phyloP scores from a whole-genome alignment of 306 rosid species.

The Vigna reflexopilosa region DNA sequence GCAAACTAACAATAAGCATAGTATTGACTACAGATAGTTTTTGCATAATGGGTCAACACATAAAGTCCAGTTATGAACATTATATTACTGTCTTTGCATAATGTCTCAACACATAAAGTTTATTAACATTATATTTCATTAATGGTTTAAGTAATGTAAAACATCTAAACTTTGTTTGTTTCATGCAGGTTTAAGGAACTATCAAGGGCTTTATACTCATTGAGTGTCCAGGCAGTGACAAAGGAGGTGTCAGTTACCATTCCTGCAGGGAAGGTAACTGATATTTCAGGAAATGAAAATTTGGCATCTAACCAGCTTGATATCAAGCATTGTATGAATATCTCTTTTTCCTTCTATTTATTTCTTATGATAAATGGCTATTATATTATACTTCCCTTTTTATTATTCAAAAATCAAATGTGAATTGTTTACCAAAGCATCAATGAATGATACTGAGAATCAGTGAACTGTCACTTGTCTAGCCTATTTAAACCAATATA shows the following conservation, averaged over 20 bases:
- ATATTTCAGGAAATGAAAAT: slow-evolving; percentile 75
- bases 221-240: slow-evolving; percentile 54
- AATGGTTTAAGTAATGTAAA: slow-evolving; percentile 17
- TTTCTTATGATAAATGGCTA: background rate
- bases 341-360: slow-evolving; percentile 31
- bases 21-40: background rate
- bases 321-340: slow-evolving; percentile 63
- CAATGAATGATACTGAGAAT: background rate
- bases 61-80: background rate
- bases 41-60: background rate
- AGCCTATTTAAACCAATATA: background rate
- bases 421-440: background rate
- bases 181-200: slow-evolving; percentile 59
- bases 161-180: slow-evolving; percentile 11
- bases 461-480: too few relatives aligned
- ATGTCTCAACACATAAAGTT: background rate
- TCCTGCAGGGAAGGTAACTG: slow-evolving; percentile 67
- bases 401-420: slow-evolving; percentile 15
- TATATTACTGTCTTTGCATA: background rate
- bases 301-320: slow-evolving; percentile 70
- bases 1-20: slow-evolving; percentile 29
- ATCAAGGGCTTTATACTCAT: slow-evolving; percentile 73
- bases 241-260: slow-evolving; percentile 60
- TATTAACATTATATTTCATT: background rate
- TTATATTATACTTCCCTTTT: slow-evolving; percentile 2